These are phyloP conservation scores for Alnus glutinosa DNA, from an alignment of 306 rosid genomes.

Conservation along the genomic window DNA sequence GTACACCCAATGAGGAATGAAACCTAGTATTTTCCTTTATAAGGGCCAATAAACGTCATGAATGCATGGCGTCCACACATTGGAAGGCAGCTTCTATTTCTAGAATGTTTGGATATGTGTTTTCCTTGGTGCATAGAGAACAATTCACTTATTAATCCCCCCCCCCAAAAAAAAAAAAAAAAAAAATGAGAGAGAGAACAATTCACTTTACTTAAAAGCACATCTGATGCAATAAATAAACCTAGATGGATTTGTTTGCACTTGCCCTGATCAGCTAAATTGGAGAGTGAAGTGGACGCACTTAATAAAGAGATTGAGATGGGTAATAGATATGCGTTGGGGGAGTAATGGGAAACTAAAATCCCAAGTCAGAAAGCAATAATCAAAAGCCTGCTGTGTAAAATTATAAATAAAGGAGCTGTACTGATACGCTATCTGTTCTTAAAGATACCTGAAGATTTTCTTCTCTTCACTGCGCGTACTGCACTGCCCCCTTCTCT, in stretches of 20 bases:
- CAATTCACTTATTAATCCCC: too few relatives aligned
- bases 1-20: too few relatives aligned
- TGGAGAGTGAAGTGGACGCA: slow-evolving; percentile 30
- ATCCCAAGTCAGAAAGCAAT: slow-evolving; percentile 80
- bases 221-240: neutral
- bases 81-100: neutral
- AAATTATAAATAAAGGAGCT: slow-evolving; percentile 29
- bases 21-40: too few relatives aligned
- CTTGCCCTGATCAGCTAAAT: neutral
- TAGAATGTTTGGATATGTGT: neutral
- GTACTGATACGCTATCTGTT: slow-evolving; percentile 58
- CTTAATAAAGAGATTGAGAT: slow-evolving; percentile 28
- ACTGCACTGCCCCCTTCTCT: neutral
- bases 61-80: neutral
- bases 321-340: slow-evolving; percentile 40
- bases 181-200: neutral
- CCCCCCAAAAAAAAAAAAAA: too few relatives aligned
- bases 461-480: slow-evolving; percentile 22
- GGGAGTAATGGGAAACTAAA: slow-evolving; percentile 66
- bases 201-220: neutral
- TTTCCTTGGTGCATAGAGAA: neutral
- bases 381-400: slow-evolving; percentile 36
- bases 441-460: slow-evolving; percentile 57
- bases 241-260: neutral
- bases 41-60: neutral